Evolutionary conservation across 78 protist genomes (phyloP).

Genomic region (Guillardia theta): DNA sequence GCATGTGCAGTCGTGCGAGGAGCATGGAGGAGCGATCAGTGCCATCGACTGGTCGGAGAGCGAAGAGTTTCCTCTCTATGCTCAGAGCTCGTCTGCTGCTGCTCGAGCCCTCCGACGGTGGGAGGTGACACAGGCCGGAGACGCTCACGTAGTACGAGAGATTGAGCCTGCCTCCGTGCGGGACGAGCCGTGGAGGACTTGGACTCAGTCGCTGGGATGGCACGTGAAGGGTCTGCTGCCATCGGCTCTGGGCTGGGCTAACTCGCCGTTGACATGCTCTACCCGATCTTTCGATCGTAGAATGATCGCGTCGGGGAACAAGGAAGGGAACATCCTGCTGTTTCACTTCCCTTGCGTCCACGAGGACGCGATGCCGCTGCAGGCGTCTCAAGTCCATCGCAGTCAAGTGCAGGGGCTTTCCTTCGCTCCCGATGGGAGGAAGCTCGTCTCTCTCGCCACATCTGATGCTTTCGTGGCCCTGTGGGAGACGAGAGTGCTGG

Average conservation of each 20-base stretch:
- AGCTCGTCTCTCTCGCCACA: too few species aligned
- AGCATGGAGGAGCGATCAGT: neutral
- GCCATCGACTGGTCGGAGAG: neutral
- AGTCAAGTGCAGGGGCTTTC: too few species aligned
- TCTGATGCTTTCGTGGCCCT: too few species aligned
- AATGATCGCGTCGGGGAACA: neutral
- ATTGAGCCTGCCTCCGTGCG: neutral
- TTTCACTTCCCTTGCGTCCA: neutral
- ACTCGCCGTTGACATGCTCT: too few species aligned
- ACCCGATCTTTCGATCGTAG: too few species aligned
- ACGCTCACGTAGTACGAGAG: neutral
- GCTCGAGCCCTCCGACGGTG: neutral
- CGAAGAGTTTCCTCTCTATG: neutral
- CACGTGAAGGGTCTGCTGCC: neutral
- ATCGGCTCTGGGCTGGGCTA: too few species aligned
- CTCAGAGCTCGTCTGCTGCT: neutral
- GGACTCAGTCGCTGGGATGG: neutral
- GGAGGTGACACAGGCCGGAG: neutral
- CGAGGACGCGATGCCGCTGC: neutral
- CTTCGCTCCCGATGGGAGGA: too few species aligned
- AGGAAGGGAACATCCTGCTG: neutral
- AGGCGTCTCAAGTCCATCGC: too few species aligned
- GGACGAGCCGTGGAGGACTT: neutral
- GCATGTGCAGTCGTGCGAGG: neutral
- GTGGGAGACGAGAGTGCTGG: neutral